Conservation (phyloP, 1,284 basidiomycete species). For the Cerioporus squamosus region DNA sequence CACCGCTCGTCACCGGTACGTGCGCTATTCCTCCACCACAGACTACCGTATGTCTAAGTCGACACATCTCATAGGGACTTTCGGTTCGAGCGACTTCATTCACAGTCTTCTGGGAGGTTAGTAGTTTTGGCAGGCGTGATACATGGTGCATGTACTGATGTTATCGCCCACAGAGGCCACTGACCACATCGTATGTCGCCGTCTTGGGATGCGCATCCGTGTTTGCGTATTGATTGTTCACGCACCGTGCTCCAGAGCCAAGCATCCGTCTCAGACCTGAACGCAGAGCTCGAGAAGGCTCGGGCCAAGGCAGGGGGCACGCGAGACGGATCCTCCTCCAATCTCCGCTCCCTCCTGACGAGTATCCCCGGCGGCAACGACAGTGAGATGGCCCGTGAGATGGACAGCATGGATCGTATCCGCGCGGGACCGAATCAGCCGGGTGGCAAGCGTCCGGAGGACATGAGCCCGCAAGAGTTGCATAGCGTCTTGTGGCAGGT, state of each 20-base stretch:
- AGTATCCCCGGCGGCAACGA: slow-evolving; percentile 65
- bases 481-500: slow-evolving; percentile 87
- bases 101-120: slow-evolving; percentile 73
- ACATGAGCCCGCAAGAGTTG: slow-evolving; percentile 90
- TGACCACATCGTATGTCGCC: slow-evolving; percentile 65
- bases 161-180: slow-evolving; percentile 55
- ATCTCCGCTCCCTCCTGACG: slow-evolving; percentile 58
- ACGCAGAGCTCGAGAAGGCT: slow-evolving; percentile 77
- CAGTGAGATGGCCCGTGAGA: slow-evolving; percentile 71
- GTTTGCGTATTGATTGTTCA: background rate
- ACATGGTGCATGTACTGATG: slow-evolving; percentile 1
- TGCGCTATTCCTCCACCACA: too few relatives aligned
- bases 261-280: slow-evolving; percentile 87
- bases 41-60: background rate
- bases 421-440: slow-evolving; percentile 54
- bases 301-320: slow-evolving; percentile 53
- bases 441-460: slow-evolving; percentile 68
- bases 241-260: slow-evolving; percentile 37
- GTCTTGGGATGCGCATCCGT: background rate
- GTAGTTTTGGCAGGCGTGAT: slow-evolving; percentile 22
- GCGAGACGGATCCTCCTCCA: slow-evolving; percentile 40
- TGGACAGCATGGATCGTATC: slow-evolving; percentile 77
- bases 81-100: slow-evolving; percentile 88
- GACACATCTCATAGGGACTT: slow-evolving; percentile 56
- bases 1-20: slow-evolving; percentile 85